Evolutionary conservation across 2,329 filamentous ascomycete genomes (phyloP).

Genomic region (Penicillium concentricum): DNA sequence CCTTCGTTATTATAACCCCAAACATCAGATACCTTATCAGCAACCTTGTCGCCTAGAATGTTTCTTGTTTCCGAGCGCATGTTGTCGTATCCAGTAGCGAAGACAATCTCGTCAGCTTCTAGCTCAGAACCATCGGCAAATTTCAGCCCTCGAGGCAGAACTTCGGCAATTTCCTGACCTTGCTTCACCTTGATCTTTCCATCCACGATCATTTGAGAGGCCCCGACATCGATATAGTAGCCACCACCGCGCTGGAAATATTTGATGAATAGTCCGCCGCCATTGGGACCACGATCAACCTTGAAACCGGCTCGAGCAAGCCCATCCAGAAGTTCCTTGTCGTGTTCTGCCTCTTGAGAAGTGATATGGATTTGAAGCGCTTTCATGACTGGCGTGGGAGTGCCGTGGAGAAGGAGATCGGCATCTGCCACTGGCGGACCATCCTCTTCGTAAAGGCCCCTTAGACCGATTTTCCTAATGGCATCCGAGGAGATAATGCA

Average conservation of each 20-base stretch:
- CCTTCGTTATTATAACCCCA: neutral
- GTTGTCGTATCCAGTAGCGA: neutral
- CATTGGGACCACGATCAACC: neutral
- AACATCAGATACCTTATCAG: neutral
- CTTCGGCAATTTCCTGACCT: constrained; percentile 56
- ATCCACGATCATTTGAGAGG: constrained; percentile 55
- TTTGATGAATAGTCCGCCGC: neutral
- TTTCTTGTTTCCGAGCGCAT: neutral
- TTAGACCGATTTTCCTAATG: neutral
- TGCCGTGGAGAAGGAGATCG: neutral
- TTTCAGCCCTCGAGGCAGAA: constrained; percentile 40
- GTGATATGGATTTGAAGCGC: neutral
- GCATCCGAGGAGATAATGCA: neutral
- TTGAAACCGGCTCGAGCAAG: neutral
- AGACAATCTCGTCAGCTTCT: neutral
- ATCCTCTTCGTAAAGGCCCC: neutral
- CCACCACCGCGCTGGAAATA: neutral
- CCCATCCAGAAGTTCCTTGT: neutral
- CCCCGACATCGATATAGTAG: neutral
- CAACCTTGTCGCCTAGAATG: neutral
- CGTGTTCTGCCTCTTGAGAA: neutral
- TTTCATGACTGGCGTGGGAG: neutral
- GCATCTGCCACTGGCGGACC: neutral
- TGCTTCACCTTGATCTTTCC: constrained; percentile 66
- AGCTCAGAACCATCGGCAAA: neutral